Evolutionary conservation across 768 basidiomycete genomes (phyloP).

Genomic region (Roridomyces roridus): DNA sequence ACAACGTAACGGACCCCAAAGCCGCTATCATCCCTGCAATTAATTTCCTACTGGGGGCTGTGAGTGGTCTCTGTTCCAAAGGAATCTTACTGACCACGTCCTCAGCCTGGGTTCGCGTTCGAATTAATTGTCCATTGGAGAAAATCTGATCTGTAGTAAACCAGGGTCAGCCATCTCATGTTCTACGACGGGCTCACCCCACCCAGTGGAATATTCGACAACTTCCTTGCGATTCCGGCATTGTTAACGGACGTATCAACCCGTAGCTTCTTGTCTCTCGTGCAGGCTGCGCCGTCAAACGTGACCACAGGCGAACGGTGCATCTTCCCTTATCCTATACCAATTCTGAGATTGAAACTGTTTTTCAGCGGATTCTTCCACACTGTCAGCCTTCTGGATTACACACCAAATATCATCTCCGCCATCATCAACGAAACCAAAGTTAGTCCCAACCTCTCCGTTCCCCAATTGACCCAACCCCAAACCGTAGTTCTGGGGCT

Average conservation of each 20-base stretch:
- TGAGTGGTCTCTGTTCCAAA: no score
- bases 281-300: conserved; percentile 32
- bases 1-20: conserved; percentile 40
- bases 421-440: conserved; percentile 3
- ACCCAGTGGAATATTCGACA: conserved; percentile 44
- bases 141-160: no score
- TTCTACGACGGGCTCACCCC: conserved; percentile 52
- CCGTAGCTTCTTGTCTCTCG: conserved; percentile 36
- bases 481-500: neutral
- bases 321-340: no score
- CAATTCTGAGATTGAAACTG: no score
- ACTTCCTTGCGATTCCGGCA: conserved; percentile 40
- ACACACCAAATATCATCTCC: neutral
- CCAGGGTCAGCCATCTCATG: no score
- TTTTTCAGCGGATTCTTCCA: neutral
- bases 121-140: no score
- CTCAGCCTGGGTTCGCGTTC: no score
- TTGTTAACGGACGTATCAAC: conserved; percentile 35
- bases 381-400: neutral
- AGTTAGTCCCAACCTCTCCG: neutral
- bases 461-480: neutral
- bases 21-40: conserved; percentile 43
- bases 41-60: no score
- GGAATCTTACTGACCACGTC: no score
- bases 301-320: conserved; percentile 34